Evolutionary conservation across 2,329 filamentous ascomycete genomes (phyloP).

Genomic region (Sphaerostilbella broomeana): DNA sequence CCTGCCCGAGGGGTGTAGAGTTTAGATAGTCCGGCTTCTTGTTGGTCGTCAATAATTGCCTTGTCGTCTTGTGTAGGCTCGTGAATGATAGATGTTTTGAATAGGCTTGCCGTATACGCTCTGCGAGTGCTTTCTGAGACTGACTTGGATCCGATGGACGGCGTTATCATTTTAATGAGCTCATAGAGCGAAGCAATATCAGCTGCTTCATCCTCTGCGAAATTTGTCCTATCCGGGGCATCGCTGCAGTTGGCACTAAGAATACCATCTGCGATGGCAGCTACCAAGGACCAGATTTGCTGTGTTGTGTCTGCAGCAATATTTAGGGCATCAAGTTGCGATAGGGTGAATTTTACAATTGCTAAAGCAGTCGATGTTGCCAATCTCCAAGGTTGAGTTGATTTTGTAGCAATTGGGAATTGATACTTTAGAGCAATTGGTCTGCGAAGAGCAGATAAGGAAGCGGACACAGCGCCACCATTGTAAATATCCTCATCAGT

Average conservation of each 20-base stretch:
- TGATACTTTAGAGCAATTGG: conserved; percentile 76
- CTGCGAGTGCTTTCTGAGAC: conserved; percentile 63
- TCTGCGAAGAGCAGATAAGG: conserved; percentile 59
- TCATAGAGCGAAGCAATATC: conserved; percentile 69
- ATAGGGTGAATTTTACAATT: conserved; percentile 60
- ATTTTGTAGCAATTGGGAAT: conserved; percentile 66
- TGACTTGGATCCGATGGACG: conserved; percentile 58
- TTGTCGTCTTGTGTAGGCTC: conserved; percentile 49
- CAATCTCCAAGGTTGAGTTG: conserved; percentile 68
- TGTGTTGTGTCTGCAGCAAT: conserved; percentile 41
- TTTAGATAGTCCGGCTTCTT: conserved; percentile 43
- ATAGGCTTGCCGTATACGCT: conserved; percentile 68
- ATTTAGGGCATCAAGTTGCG: conserved; percentile 46
- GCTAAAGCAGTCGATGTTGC: conserved; percentile 66
- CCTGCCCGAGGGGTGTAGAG: conserved; percentile 63
- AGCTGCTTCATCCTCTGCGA: conserved; percentile 67
- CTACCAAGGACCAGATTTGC: conserved; percentile 64
- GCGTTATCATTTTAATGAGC: conserved; percentile 66
- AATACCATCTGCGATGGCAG: conserved; percentile 61
- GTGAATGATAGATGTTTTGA: conserved; percentile 77
- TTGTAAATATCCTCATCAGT: conserved; percentile 61
- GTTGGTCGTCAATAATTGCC: conserved; percentile 42
- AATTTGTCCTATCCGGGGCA: conserved; percentile 38
- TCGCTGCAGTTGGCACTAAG: conserved; percentile 55
- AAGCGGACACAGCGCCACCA: conserved; percentile 58